A percentile compares a stretch with the other conserved stretches of the same genome.
Conservation (phyloP, 345 rosid genomes). For the Citrus medica region DNA sequence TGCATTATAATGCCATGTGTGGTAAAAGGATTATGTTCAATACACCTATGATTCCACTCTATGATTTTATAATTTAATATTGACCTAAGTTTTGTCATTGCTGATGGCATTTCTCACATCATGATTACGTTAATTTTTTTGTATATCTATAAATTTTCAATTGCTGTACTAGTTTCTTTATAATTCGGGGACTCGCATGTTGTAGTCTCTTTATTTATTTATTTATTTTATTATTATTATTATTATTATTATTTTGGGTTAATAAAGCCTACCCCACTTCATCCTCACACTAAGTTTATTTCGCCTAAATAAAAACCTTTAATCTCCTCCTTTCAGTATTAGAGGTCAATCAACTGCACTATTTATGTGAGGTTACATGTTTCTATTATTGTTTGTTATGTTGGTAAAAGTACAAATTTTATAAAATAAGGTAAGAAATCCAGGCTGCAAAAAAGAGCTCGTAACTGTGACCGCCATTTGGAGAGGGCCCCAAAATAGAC, state of each 20-base stretch:
- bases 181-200: too few relatives aligned
- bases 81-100: constrained; percentile 19
- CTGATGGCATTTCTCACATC: constrained; percentile 18
- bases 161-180: not conserved
- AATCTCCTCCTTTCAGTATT: too few relatives aligned
- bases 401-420: not conserved
- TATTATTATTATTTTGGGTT: too few relatives aligned
- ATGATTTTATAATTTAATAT: not conserved
- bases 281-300: too few relatives aligned
- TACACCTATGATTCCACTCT: constrained; percentile 13
- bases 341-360: too few relatives aligned
- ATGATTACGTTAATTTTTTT: not conserved
- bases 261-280: too few relatives aligned
- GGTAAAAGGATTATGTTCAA: not conserved
- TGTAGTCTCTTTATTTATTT: too few relatives aligned
- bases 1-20: constrained; percentile 1
- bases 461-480: not conserved
- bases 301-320: too few relatives aligned
- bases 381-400: not conserved
- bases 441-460: not conserved
- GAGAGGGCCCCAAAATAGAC: not conserved
- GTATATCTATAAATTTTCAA: not conserved
- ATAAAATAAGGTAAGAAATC: not conserved
- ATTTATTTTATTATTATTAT: too few relatives aligned
- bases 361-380: not conserved